Base-by-base conservation (phyloP, 2,329 filamentous ascomycete genomes). In the Fusarium sterilihyphosum region DNA sequence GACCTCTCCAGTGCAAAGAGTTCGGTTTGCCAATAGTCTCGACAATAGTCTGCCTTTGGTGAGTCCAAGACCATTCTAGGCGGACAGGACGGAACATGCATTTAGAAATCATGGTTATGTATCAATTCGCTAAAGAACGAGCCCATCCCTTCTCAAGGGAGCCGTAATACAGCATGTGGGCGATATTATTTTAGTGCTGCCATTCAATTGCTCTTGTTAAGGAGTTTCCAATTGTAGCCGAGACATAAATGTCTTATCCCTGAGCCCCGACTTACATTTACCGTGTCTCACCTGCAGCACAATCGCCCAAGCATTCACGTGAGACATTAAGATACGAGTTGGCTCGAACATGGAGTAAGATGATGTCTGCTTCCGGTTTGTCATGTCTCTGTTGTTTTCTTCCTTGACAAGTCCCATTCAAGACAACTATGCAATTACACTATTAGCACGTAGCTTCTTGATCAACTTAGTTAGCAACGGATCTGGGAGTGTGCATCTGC, bases 401-500 rank as follows among this genome's bases (percentile, higher is more conserved):
- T 64, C 26, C 31, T 47, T 31, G 37, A 16, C 33, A 37, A 50
- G 66, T 68, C 54, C 49, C 29, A 57, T 62, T 41, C 54, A 38
- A 40, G 43, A 47, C 20, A 38, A 37, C 35, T 35, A 40, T 29
- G 35, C 33, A 47, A 47, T 47, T 20, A 35, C 31, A 52, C 38
- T 49, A 44, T 71, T 58, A 57, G 58, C 43, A 38, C 22, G n/a
- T 46, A 46, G 35, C 24, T 57, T 41, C 65, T 37, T 54, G 24
- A 40, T 29, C 44, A 12, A 31, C 22, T 22, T 37, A 29, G 13
- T 67, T 29, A 58, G 31, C 41, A 29, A 35, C n/a, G 26, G 29
- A 66, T 53, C 31, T 47, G 53, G 61, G 66, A 46, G 71, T 71
- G 71, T 61, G 57, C 66, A 73, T 67, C 37, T 47, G 24, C 33